Conservation (phyloP, 2,329 filamentous ascomycete genomes). For the Sodiomyces alkalinus region DNA sequence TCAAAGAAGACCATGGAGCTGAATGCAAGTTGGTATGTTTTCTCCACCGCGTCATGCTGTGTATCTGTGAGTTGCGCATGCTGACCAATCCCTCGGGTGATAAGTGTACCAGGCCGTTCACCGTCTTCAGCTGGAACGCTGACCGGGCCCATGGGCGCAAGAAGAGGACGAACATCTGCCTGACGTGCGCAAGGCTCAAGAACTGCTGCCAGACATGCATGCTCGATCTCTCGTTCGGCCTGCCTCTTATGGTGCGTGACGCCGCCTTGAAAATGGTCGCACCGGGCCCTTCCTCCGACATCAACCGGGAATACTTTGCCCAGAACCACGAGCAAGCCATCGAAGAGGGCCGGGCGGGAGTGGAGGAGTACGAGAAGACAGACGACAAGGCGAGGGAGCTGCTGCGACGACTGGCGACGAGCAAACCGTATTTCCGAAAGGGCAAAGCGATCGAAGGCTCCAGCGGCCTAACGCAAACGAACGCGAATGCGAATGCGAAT, state of each 20-base stretch:
- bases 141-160: constrained; percentile 77
- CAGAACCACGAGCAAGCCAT: constrained; percentile 95
- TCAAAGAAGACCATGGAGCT: constrained; percentile 90
- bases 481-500: too few relatives aligned
- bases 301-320: constrained; percentile 95
- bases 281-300: constrained; percentile 76
- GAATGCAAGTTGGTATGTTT: constrained; percentile 53
- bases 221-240: constrained; percentile 89
- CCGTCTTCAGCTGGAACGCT: constrained; percentile 87
- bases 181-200: constrained; percentile 92
- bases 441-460: constrained; percentile 56
- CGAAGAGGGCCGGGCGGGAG: constrained; percentile 71
- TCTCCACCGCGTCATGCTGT: too few relatives aligned
- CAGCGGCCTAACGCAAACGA: too few relatives aligned
- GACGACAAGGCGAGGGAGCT: constrained; percentile 93
- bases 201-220: constrained; percentile 99
- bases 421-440: constrained; percentile 90
- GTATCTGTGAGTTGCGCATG: too few relatives aligned
- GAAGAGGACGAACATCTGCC: constrained; percentile 87
- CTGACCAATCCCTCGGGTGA: constrained; percentile 3
- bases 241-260: constrained; percentile 89
- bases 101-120: constrained; percentile 90
- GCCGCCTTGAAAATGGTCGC: constrained; percentile 96
- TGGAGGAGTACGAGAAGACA: constrained; percentile 90
- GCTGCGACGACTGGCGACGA: constrained; percentile 68